A percentile compares a stretch with the other conserved stretches of the same genome.
These are phyloP conservation scores for Acephala macrosclerotiorum DNA, from an alignment of 2,329 filamentous ascomycete genomes.

Conservation along the genomic window DNA sequence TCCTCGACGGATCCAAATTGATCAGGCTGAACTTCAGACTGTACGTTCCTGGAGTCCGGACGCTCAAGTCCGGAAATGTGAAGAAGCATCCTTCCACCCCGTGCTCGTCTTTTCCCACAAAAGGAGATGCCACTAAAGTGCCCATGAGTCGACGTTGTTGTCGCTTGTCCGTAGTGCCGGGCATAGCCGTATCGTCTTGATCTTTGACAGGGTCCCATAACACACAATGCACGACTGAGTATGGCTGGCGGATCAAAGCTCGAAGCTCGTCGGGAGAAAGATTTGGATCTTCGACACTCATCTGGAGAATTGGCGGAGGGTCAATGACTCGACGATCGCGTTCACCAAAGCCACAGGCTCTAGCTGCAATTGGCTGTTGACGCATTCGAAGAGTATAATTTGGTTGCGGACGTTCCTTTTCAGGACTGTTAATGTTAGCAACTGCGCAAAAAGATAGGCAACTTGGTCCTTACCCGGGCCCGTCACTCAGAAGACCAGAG, in stretches of 20 bases:
- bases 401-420: conserved; percentile 16
- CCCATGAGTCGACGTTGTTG: conserved; percentile 82
- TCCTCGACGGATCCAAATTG: conserved; percentile 69
- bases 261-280: conserved; percentile 59
- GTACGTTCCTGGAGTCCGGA: conserved; percentile 79
- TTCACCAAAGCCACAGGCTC: conserved; percentile 85
- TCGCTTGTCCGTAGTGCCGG: conserved; percentile 63
- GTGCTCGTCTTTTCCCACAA: conserved; percentile 77
- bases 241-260: conserved; percentile 63
- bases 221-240: conserved; percentile 78
- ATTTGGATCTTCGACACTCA: conserved; percentile 68
- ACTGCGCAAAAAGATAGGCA: not conserved
- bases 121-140: conserved; percentile 77
- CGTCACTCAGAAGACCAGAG: conserved; percentile 35
- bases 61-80: conserved; percentile 84
- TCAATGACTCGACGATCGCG: conserved; percentile 83
- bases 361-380: conserved; percentile 79
- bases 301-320: conserved; percentile 82
- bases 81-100: conserved; percentile 82
- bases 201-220: conserved; percentile 75
- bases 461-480: conserved; percentile 24
- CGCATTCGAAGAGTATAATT: conserved; percentile 61
- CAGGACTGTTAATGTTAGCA: conserved; percentile 31
- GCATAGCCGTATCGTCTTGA: conserved; percentile 75
- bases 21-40: conserved; percentile 77